Evolutionary conservation across 805 yeast species (phyloP), one percentile per base, ranked within the genome.

Genomic region (Saturnispora hagleri): DNA sequence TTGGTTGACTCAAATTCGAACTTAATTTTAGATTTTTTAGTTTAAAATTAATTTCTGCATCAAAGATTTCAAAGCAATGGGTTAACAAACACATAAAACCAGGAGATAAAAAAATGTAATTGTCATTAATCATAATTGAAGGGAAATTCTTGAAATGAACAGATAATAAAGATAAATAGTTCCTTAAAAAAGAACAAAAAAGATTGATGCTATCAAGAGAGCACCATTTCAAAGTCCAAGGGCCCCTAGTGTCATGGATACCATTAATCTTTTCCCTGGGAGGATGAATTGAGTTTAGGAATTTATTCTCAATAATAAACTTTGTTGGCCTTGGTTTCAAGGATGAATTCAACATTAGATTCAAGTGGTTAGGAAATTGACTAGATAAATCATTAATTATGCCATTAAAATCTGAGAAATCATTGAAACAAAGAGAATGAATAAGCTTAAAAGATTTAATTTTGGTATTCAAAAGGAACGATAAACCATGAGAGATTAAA

Each of bases 191-290:
- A 1, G 86, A 77, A 53, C 75, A 73, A 64, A 82, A 82, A 2
- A 82, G 67, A 57, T 80, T 82, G 51, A 79, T 70, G 31, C 58
- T 59, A 55, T 80, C 84, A 52, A 75, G 67, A 48, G 73, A 68
- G 50, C 75, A 71, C 87, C 87, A 82, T 57, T 81, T 69, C 52
- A 73, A 68, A 9, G 80, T 82, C 88, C 88, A 82, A 26, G 71
- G 60, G 5, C 84, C 86, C 53, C 69, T 74, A 8, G 86, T 80
- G 54, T 82, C 82, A 13, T 70, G 60, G 45, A 80, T 77, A 7
- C 83, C 81, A 33, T 56, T 48, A 62, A 70, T 63, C 33, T 68
- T 67, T 1, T 57, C 61, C 12, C 48, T 54, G 24, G 77, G 77
- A 1, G 77, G 75, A 13, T 54, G 49, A 62, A 72, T 59, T 33